phyloP scores from a whole-genome alignment of 1,284 basidiomycete species.

The Erythrobasidium hasegawianum region DNA sequence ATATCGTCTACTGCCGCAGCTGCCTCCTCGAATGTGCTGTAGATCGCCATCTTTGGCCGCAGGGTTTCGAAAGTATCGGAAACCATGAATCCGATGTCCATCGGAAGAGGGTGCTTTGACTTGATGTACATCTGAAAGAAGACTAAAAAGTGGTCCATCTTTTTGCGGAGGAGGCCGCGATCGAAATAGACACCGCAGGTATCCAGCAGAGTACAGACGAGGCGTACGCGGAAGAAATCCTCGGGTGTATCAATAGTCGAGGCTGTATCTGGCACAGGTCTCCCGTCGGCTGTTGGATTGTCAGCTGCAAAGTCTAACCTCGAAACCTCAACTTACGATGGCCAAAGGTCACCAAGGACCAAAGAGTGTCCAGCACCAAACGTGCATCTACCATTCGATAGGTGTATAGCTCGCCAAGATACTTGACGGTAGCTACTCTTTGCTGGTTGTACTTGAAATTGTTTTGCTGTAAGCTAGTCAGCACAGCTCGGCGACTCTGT shows the following conservation, averaged over 20 bases:
- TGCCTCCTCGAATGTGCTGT: constrained; percentile 76
- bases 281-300: constrained; percentile 66
- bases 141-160: constrained; percentile 82
- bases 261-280: constrained; percentile 74
- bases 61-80: constrained; percentile 67
- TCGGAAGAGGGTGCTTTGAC: constrained; percentile 77
- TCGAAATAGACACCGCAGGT: constrained; percentile 98
- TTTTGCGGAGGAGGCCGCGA: constrained; percentile 80
- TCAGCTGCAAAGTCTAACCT: constrained; percentile 29
- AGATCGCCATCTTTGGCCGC: constrained; percentile 51
- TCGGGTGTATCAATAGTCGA: constrained; percentile 82
- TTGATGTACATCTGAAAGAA: constrained; percentile 92
- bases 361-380: constrained; percentile 88
- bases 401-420: constrained; percentile 94
- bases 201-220: constrained; percentile 88
- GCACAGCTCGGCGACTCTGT: background rate
- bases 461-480: constrained; percentile 60
- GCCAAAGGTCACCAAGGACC: constrained; percentile 93
- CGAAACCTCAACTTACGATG: constrained; percentile 65
- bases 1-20: constrained; percentile 83
- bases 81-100: constrained; percentile 98
- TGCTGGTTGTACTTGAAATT: constrained; percentile 93
- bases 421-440: constrained; percentile 83
- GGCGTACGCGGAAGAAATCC: constrained; percentile 90
- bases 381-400: constrained; percentile 86